Evolutionary conservation across 2,329 filamentous ascomycete genomes (phyloP).

Genomic region (Talaromyces funiculosus): DNA sequence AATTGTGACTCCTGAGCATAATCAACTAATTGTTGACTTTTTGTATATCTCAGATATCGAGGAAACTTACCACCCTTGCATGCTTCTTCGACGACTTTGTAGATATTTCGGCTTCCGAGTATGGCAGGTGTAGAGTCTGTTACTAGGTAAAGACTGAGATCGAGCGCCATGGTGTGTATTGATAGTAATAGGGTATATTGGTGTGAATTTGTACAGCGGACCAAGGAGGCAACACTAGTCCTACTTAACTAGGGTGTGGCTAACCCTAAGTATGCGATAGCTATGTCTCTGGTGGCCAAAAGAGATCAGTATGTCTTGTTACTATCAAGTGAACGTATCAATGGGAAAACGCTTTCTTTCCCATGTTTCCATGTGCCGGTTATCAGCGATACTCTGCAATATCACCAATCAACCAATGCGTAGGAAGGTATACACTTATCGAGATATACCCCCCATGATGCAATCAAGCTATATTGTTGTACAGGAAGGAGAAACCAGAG

Average conservation of each 20-base stretch:
- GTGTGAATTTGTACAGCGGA: not conserved
- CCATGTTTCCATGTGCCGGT: not conserved
- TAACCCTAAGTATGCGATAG: not conserved
- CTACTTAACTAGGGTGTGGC: not conserved
- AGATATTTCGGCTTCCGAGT: conserved; percentile 65
- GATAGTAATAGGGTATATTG: not conserved
- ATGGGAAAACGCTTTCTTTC: not conserved
- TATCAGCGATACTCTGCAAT: not conserved
- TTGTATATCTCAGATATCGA: not conserved
- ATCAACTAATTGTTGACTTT: not conserved
- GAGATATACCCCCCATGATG: not conserved
- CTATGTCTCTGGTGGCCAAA: not conserved
- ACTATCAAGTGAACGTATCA: not conserved
- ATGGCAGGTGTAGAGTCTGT: conserved; percentile 88
- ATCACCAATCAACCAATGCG: not conserved
- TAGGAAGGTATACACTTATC: not conserved
- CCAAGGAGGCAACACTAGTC: not conserved
- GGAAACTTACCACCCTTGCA: conserved; percentile 59
- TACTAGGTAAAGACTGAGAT: conserved; percentile 84
- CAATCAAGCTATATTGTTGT: not conserved
- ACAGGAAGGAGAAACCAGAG: not conserved
- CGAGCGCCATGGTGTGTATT: conserved; percentile 35
- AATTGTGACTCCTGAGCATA: conserved; percentile 59
- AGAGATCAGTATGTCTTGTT: not conserved
- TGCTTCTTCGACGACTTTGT: conserved; percentile 67